phyloP scores from a whole-genome alignment of 2,329 filamentous ascomycete genomes.

The Penicillium italicum region DNA sequence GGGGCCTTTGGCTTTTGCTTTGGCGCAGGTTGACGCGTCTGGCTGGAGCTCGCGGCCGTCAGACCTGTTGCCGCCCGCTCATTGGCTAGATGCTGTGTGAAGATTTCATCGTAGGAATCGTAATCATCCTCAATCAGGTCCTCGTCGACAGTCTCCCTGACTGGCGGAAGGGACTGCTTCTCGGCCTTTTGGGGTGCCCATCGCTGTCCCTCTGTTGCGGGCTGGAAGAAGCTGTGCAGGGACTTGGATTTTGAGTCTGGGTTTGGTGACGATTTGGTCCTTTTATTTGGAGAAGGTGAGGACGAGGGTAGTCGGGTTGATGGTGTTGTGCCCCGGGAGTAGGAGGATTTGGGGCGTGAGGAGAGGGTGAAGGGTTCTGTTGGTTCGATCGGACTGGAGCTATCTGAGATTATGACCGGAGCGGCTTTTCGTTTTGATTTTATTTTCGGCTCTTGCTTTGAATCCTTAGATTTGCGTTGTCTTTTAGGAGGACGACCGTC shows the following conservation, averaged over 20 bases:
- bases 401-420: not conserved
- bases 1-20: not conserved
- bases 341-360: slow-evolving; percentile 15
- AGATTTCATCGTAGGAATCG: slow-evolving; percentile 38
- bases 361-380: slow-evolving; percentile 10
- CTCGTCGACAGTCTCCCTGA: slow-evolving; percentile 27
- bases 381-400: slow-evolving; percentile 7
- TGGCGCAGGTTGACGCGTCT: slow-evolving; percentile 15
- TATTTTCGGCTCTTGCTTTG: not conserved
- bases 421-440: not conserved
- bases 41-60: slow-evolving; percentile 1
- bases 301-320: slow-evolving; percentile 22
- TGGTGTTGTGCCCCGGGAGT: slow-evolving; percentile 3
- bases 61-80: slow-evolving; percentile 12
- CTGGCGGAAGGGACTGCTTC: slow-evolving; percentile 10
- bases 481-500: slow-evolving; percentile 36
- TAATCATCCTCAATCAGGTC: slow-evolving; percentile 43
- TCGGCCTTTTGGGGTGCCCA: slow-evolving; percentile 34
- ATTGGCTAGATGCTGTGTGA: slow-evolving; percentile 32
- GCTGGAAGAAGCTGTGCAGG: slow-evolving; percentile 42
- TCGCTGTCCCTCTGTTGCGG: slow-evolving; percentile 39
- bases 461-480: slow-evolving; percentile 33
- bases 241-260: slow-evolving; percentile 29
- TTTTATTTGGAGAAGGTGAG: slow-evolving; percentile 34
- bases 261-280: slow-evolving; percentile 11